A percentile compares a stretch with the other conserved stretches of the same genome.
phyloP scores from a whole-genome alignment of 1,139 yeast species.

The Saccharomycopsis hybrid region DNA sequence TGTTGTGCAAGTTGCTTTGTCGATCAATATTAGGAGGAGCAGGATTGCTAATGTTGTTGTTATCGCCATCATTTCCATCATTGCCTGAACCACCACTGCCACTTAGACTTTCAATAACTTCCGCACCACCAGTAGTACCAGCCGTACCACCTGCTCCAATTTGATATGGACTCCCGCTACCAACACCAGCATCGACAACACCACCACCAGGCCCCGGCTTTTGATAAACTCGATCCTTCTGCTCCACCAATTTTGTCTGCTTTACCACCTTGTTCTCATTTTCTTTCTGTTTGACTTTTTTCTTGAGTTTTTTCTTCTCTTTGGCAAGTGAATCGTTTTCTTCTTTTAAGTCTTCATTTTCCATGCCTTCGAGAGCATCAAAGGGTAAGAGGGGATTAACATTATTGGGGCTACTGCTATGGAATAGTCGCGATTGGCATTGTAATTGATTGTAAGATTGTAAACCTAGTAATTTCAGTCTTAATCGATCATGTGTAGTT shows the following conservation, averaged over 20 bases:
- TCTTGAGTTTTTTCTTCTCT: conserved; percentile 19
- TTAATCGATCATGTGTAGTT: no score
- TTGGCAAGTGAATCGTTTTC: conserved; percentile 21
- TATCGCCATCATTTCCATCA: conserved; percentile 16
- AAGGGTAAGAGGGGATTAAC: conserved; percentile 32
- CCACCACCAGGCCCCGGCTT: no score
- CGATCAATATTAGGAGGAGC: background rate
- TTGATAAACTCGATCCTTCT: no score
- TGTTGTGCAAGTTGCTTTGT: background rate
- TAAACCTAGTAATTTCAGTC: no score
- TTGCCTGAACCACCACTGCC: conserved; percentile 1
- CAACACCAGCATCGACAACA: no score
- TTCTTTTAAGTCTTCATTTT: conserved; percentile 23
- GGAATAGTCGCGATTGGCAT: background rate
- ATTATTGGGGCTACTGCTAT: background rate
- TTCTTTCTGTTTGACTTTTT: conserved; percentile 23
- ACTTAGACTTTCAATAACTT: no score
- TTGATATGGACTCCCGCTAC: no score
- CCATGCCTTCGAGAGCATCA: conserved; percentile 26
- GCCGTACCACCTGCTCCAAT: no score
- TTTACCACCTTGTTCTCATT: conserved; percentile 8
- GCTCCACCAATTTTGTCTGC: background rate
- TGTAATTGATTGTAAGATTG: no score
- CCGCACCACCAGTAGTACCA: no score
- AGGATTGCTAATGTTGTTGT: conserved; percentile 9